phyloP scores from a whole-genome alignment of 768 basidiomycete genomes.

The Collybiopsis luxurians region DNA sequence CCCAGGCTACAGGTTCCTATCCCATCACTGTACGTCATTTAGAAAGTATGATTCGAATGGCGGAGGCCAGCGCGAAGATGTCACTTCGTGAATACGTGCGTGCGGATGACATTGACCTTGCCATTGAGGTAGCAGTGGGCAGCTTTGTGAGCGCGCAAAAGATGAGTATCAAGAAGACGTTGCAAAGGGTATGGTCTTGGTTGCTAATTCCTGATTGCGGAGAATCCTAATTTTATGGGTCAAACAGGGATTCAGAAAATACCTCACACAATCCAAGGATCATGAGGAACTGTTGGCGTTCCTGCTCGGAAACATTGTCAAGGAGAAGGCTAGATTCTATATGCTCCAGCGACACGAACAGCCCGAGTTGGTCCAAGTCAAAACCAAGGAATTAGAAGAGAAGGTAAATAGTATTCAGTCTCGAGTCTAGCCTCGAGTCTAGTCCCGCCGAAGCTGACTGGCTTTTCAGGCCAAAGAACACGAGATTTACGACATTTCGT shows the following conservation, averaged over 20 bases:
- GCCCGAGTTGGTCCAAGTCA: slow-evolving; percentile 74
- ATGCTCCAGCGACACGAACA: slow-evolving; percentile 76
- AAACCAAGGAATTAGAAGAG: slow-evolving; percentile 80
- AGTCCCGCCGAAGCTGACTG: background rate
- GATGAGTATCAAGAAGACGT: slow-evolving; percentile 96
- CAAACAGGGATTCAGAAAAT: slow-evolving; percentile 89
- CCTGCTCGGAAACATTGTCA: slow-evolving; percentile 89
- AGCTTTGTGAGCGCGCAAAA: slow-evolving; percentile 98
- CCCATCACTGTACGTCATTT: slow-evolving; percentile 97
- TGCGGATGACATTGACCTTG: slow-evolving; percentile 93
- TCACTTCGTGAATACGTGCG: slow-evolving; percentile 94
- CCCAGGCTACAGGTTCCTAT: slow-evolving; percentile 95
- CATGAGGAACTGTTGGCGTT: slow-evolving; percentile 95
- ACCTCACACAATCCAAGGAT: slow-evolving; percentile 92
- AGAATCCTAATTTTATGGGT: background rate
- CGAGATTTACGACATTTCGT: slow-evolving; percentile 87
- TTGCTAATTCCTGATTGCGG: background rate
- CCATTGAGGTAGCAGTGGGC: slow-evolving; percentile 92
- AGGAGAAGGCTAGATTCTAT: slow-evolving; percentile 86
- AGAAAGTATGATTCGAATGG: slow-evolving; percentile 99
- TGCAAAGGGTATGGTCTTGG: slow-evolving; percentile 72
- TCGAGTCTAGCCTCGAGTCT: background rate
- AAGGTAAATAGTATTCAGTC: slow-evolving; percentile 49
- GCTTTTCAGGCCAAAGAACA: slow-evolving; percentile 83
- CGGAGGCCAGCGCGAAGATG: slow-evolving; percentile 99